Percentiles rank a stretch among this genome's conserved stretches.
Evolutionary conservation across 768 basidiomycete species (phyloP).

Genomic region (Xerocomellus chrysenteron): DNA sequence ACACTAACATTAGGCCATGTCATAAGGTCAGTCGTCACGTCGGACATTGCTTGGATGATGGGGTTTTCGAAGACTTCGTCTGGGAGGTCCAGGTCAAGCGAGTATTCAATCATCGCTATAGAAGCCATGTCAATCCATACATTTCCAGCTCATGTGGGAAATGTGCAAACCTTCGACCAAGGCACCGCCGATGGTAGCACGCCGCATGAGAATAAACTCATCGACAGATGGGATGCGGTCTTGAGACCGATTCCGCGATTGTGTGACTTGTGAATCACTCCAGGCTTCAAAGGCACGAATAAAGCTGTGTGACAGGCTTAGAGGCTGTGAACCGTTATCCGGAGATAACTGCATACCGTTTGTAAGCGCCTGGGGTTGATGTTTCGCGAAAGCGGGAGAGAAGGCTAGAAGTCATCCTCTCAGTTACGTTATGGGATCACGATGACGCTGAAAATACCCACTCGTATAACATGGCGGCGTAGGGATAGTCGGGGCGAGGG

Average conservation of each 20-base stretch:
- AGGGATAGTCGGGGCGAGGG: conserved; percentile 33
- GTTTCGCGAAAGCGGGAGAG: conserved; percentile 36
- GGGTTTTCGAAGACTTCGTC: conserved; percentile 37
- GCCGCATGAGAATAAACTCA: conserved; percentile 39
- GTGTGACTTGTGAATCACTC: conserved; percentile 37
- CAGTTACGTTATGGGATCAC: conserved; percentile 13
- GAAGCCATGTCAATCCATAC: conserved; percentile 1
- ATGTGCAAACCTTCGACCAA: conserved; percentile 37
- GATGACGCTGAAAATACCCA: conserved; percentile 17
- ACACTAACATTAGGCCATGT: conserved; percentile 41
- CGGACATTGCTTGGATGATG: conserved; percentile 36
- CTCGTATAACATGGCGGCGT: conserved; percentile 42
- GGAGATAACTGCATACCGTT: conserved; percentile 23
- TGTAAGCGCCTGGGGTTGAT: conserved; percentile 36
- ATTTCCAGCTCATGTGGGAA: not conserved
- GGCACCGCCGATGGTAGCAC: conserved; percentile 37
- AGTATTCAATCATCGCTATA: conserved; percentile 37
- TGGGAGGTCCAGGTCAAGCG: conserved; percentile 37
- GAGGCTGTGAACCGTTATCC: not conserved
- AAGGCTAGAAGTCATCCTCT: conserved; percentile 19
- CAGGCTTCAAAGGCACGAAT: conserved; percentile 35
- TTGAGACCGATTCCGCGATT: conserved; percentile 35
- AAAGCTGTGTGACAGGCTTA: conserved; percentile 26
- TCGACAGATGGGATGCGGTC: conserved; percentile 39
- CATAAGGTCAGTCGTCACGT: conserved; percentile 42